These are phyloP conservation scores for Candida stauntonica DNA, from an alignment of 805 yeast species.

Conservation along the genomic window DNA sequence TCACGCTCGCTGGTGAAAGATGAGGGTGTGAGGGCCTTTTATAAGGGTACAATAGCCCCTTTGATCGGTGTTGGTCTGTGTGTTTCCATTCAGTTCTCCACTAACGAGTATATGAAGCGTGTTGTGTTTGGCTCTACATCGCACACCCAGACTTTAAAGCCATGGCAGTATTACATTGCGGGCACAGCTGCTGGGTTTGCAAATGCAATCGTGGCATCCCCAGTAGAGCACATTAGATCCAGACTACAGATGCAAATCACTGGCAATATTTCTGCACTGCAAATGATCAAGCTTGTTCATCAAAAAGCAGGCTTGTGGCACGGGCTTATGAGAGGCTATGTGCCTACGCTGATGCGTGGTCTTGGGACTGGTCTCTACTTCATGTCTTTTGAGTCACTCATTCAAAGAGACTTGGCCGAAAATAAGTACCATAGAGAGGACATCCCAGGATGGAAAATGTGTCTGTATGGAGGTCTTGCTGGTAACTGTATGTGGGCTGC, in stretches of 20 bases:
- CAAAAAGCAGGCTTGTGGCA: constrained; percentile 43
- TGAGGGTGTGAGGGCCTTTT: constrained; percentile 85
- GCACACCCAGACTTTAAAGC: constrained; percentile 38
- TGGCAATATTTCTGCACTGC: constrained; percentile 64
- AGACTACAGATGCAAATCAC: constrained; percentile 83
- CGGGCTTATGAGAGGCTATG: constrained; percentile 75
- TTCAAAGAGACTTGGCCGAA: constrained; percentile 53
- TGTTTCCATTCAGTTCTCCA: constrained; percentile 93
- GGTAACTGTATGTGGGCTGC: constrained; percentile 87
- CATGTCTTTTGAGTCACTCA: constrained; percentile 83
- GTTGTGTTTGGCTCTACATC: constrained; percentile 41
- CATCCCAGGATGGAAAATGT: constrained; percentile 84
- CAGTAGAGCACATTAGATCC: constrained; percentile 93
- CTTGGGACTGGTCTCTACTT: constrained; percentile 88
- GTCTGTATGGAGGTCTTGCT: constrained; percentile 83
- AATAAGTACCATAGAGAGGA: constrained; percentile 53
- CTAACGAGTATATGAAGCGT: constrained; percentile 90
- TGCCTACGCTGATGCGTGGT: constrained; percentile 80
- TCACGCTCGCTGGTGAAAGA: constrained; percentile 64
- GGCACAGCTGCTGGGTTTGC: constrained; percentile 92
- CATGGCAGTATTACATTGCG: constrained; percentile 69
- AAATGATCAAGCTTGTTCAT: constrained; percentile 56
- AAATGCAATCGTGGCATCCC: constrained; percentile 83
- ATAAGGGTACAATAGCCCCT: constrained; percentile 92
- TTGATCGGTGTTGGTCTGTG: constrained; percentile 93